Conservation (phyloP, 805 yeast species). For the Maudiozyma pseudohumilis region DNA sequence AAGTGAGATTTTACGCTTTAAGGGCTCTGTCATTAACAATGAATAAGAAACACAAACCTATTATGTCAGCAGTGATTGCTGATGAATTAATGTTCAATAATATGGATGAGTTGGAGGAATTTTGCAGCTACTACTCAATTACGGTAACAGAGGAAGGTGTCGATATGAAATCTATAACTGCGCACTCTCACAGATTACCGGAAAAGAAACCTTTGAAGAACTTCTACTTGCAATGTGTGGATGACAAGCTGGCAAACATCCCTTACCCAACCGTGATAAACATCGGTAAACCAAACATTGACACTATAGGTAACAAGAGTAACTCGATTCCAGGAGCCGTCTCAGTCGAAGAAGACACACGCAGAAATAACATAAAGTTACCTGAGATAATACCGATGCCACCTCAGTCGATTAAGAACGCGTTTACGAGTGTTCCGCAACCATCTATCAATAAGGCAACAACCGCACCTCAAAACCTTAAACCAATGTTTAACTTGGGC, state of each 20-base stretch:
- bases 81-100: constrained; percentile 58
- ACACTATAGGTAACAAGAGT: neutral
- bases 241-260: constrained; percentile 29
- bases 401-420: no score
- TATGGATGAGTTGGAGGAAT: constrained; percentile 40
- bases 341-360: neutral
- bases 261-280: constrained; percentile 32
- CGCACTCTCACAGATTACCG: constrained; percentile 28
- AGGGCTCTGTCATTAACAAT: constrained; percentile 54
- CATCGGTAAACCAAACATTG: constrained; percentile 27
- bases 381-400: no score
- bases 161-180: constrained; percentile 36
- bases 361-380: no score
- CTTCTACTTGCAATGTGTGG: constrained; percentile 36
- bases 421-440: no score
- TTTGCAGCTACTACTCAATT: constrained; percentile 57
- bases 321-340: neutral
- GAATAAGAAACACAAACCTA: constrained; percentile 64
- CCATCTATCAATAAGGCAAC: no score
- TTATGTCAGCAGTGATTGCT: constrained; percentile 39
- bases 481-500: no score
- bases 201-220: constrained; percentile 38
- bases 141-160: constrained; percentile 35
- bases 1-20: constrained; percentile 64
- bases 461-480: no score